Base-by-base conservation (phyloP, 345 rosid genomes). In the Arabis alpina region DNA sequence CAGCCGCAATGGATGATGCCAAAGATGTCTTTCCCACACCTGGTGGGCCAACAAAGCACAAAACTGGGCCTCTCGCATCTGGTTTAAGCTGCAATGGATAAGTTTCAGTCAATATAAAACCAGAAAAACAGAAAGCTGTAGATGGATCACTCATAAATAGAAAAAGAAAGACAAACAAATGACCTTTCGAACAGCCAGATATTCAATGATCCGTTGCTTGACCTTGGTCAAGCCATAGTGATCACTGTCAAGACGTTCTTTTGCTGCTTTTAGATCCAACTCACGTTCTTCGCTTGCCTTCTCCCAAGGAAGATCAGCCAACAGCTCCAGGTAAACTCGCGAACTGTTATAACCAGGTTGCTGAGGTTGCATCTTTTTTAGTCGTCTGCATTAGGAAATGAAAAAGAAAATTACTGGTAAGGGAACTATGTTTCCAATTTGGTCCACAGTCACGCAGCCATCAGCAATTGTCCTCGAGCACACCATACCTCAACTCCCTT, bases 121-220 rank as follows among this genome's bases (percentile, higher is more conserved):
- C 69, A 65, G 77, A 66, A 40, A 40, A 54, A 50, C 68, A 23
- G 47, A 39, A 75, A 49, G 23, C 32, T 58, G 54, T 58, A 71
- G 57, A 49, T 52, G 37, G 54, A 3, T 37, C 37, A 71, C 53
- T 15, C 34, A 9, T 36, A 44, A 59, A 37, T 8, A 44, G 2
- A 52, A 51, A 25, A 64, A 53, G 6, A 24, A 68, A 64, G 48
- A 72, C 47, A 45, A 63, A 64, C 73, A 77, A 56, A 68, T 76
- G 54, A 90, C 98, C 99, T 94, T 94, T 76, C 99, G 92, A 83
- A 94, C 99, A 73, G 99, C 99, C 80, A 94, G 83, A 82, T 94
- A 94, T 77, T 94, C 99, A 32, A 91, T 89, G 69, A 94, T 91
- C 69, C 99, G 88, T 74, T 89, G 99, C 87, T 94, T 94, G 82